Evolutionary conservation across 2,329 filamentous ascomycete species (phyloP).

Genomic region (Aspergillus aculeatinus): DNA sequence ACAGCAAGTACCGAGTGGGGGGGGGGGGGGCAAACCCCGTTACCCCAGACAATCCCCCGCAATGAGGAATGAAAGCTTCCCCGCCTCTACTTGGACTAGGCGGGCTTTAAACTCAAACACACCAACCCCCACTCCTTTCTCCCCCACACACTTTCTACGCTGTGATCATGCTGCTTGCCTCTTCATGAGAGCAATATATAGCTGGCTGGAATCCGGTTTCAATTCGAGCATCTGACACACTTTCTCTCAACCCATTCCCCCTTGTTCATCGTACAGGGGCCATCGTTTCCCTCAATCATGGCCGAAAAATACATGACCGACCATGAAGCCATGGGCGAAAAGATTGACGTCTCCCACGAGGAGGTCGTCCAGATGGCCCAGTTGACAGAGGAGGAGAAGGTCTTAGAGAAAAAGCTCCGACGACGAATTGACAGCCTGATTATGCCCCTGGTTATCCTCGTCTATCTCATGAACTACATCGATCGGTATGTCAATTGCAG

Average conservation of each 20-base stretch:
- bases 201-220: not conserved
- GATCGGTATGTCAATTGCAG: constrained; percentile 34
- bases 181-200: not conserved
- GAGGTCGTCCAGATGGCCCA: constrained; percentile 37
- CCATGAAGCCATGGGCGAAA: constrained; percentile 18
- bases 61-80: not conserved
- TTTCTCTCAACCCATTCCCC: not conserved
- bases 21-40: not conserved
- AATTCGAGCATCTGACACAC: not conserved
- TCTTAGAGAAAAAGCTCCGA: constrained; percentile 39
- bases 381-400: constrained; percentile 34
- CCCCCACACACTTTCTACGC: too few relatives aligned
- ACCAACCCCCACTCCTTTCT: too few relatives aligned
- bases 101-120: too few relatives aligned
- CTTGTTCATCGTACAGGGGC: too few relatives aligned
- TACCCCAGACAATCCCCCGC: not conserved
- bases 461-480: constrained; percentile 49
- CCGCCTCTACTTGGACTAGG: not conserved
- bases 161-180: too few relatives aligned
- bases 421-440: constrained; percentile 39
- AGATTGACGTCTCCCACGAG: constrained; percentile 21
- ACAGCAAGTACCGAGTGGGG: not conserved
- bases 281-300: constrained; percentile 1
- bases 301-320: constrained; percentile 11
- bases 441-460: constrained; percentile 43